phyloP scores from a whole-genome alignment of 2,329 filamentous ascomycete genomes.

The Delphinella strobiligena region DNA sequence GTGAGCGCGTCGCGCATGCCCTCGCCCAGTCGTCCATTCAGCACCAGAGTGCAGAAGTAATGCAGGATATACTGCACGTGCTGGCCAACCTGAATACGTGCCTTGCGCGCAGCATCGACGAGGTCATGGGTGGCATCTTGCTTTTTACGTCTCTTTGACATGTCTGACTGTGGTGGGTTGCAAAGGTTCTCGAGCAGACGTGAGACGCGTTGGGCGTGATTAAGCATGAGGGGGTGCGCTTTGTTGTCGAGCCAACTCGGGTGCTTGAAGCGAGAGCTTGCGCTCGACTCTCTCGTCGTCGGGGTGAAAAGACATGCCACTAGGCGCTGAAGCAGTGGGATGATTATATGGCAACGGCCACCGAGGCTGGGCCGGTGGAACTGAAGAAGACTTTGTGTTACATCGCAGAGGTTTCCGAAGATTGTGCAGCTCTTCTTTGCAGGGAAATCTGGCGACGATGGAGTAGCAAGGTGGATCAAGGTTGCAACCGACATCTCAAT shows the following conservation, averaged over 20 bases:
- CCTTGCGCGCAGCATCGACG: constrained; percentile 47
- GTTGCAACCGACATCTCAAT: constrained; percentile 29
- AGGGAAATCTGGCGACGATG: constrained; percentile 19
- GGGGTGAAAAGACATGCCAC: constrained; percentile 44
- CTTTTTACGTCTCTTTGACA: constrained; percentile 19
- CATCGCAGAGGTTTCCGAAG: constrained; percentile 42
- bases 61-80: constrained; percentile 46
- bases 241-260: constrained; percentile 21
- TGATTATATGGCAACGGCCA: constrained; percentile 48
- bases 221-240: constrained; percentile 20
- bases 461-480: constrained; percentile 23
- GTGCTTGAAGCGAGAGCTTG: constrained; percentile 13
- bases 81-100: constrained; percentile 44
- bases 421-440: constrained; percentile 26
- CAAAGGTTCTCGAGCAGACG: constrained; percentile 48
- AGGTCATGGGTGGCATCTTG: constrained; percentile 28
- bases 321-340: constrained; percentile 42
- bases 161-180: constrained; percentile 47
- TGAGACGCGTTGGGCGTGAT: constrained; percentile 38
- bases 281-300: constrained; percentile 14
- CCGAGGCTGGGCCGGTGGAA: constrained; percentile 46
- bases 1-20: constrained; percentile 41
- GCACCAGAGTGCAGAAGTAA: constrained; percentile 42
- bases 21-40: constrained; percentile 36
- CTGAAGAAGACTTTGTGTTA: constrained; percentile 41